Conservation (phyloP, 345 rosid genomes). For the Moricandia moricandioides region DNA sequence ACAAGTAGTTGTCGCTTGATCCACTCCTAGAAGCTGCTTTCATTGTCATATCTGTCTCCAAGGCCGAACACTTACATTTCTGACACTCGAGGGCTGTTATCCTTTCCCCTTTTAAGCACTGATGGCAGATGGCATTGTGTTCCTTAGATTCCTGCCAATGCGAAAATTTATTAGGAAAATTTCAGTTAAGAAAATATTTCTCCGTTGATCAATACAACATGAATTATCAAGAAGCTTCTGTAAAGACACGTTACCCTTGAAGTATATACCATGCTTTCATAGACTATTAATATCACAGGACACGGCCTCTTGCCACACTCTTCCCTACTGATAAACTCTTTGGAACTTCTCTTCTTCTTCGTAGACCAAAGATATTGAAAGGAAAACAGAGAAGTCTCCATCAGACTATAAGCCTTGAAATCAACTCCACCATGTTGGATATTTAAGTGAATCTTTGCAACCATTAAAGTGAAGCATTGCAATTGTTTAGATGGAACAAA, state of each 20-base stretch:
- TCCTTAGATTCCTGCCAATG: not conserved
- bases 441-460: too few species aligned
- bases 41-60: not conserved
- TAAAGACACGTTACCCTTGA: not conserved
- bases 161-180: not conserved
- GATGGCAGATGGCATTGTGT: not conserved
- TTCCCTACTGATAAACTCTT: not conserved
- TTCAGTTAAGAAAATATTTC: not conserved
- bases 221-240: not conserved
- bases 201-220: not conserved
- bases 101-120: not conserved
- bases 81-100: not conserved
- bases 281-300: not conserved
- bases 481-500: too few species aligned
- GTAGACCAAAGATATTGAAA: not conserved
- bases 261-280: not conserved
- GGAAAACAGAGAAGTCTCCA: not conserved
- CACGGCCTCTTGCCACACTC: not conserved
- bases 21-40: not conserved
- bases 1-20: not conserved
- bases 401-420: not conserved
- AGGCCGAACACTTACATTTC: not conserved
- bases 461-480: too few species aligned
- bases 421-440: not conserved
- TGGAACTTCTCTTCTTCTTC: conserved; percentile 30